phyloP scores from a whole-genome alignment of 805 yeast species.

The Groenewaldozyma tartarivorans region DNA sequence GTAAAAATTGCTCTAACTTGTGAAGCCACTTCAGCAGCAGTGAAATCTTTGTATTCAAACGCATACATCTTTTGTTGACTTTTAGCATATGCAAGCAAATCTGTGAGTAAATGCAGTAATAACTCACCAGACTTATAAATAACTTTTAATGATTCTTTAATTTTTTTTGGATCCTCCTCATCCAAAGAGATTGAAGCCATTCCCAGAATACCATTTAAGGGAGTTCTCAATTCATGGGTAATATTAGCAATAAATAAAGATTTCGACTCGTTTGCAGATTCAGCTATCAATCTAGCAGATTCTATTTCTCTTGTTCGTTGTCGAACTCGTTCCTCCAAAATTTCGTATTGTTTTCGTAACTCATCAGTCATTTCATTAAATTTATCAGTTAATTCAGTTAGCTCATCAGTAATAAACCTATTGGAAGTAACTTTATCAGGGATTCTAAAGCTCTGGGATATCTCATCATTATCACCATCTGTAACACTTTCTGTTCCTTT shows the following conservation, averaged over 20 bases:
- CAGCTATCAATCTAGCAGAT: conserved; percentile 30
- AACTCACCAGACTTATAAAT: conserved; percentile 87
- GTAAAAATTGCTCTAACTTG: conserved; percentile 77
- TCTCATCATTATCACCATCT: background rate
- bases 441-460: background rate
- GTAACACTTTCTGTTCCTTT: background rate
- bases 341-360: conserved; percentile 71
- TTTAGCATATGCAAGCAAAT: conserved; percentile 78
- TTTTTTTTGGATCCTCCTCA: conserved; percentile 57
- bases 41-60: conserved; percentile 70
- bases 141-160: conserved; percentile 63
- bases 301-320: conserved; percentile 83
- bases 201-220: conserved; percentile 90
- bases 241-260: conserved; percentile 90
- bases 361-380: conserved; percentile 89
- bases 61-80: conserved; percentile 79
- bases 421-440: background rate
- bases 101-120: conserved; percentile 79
- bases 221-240: conserved; percentile 89
- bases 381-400: conserved; percentile 78
- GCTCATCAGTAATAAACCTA: conserved; percentile 48
- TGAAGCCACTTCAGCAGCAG: conserved; percentile 61
- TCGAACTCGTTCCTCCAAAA: conserved; percentile 79
- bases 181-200: conserved; percentile 92
- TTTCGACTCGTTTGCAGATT: conserved; percentile 86